Base-by-base conservation (phyloP, 495 filamentous ascomycete genomes). In the Aspergillus incahuasiensis region DNA sequence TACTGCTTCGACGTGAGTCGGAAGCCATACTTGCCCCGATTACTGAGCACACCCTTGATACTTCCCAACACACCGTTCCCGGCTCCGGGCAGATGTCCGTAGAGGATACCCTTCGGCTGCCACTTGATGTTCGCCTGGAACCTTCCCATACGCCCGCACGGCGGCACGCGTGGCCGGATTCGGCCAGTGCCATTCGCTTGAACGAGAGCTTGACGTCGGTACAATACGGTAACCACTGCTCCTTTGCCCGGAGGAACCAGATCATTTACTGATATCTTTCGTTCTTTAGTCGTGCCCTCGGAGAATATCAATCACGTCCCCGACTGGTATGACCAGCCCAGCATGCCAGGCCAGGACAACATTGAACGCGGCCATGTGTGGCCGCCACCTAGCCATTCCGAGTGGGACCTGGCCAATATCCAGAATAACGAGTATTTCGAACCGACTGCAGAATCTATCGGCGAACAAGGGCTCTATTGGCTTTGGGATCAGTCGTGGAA, bases 401-500 rank as follows among this genome's bases (percentile, higher is more conserved):
- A 44, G 19, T 44, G 42, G 42, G 22, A 22, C 18, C 1, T 11
- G 2, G 19, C 42, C 19, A 22, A 44, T 22, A 22, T 44, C 4
- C 42, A 8, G 11, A 22, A 8, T 8, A 22, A 22, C 9, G 19
- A 35, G 3, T 2, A 6, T 1, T 21, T 44, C 11, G 20, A 16
- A 9, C 16, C 19, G 19, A 22, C 42, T 9, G 6, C 6, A 15
- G 42, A 52, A 11, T 53, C 45, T 6, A 56, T 44, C 16, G 55
- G 46, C 1, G 62, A 67, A 13, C 55, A 55, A 11, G 64, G 64
- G 11, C 39, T 67, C n/a, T 67, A 62, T 48, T 67, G 64, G 64
- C 50, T 67, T 35, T 67, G 64, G 64, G 64, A 67, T 21, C 64
- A 59, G 52, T 60, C 62, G 30, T 67, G 64, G 62, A 62, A 67